Base-by-base conservation (phyloP, 345 rosid species). In the Bruguiera sexangula region DNA sequence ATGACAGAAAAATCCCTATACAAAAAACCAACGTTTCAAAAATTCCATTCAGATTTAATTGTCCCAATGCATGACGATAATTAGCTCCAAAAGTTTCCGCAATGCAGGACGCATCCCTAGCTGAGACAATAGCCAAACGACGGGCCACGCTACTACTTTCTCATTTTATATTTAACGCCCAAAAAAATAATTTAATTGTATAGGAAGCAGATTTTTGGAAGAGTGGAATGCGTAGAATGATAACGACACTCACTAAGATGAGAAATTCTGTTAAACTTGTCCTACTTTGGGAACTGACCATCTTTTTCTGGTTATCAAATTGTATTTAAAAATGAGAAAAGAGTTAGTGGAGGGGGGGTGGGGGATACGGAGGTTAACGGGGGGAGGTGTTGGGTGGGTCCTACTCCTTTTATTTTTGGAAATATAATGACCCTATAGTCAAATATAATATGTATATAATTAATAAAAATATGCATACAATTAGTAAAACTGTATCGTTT, bases 101-200 rank as follows among this genome's bases (percentile, higher is more conserved):
- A 37, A 10, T 20, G 43, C 65, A 10, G 60, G 52, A 69, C 52
- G 72, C 63, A 39, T 54, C 77, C 79, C 55, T 50, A 72, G 27
- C 70, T 52, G 29, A 39, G 85, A 85, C 85, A 85, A 81, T 57
- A 61, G 80, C 87, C 84, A 79, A 76, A 74, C 84, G 84, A 85
- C 85, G 76, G 78, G 76, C 63, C 63, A 60, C 11, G 19, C 11
- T 43, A 13, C 50, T 18, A 43, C 50, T 43, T 43, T 11, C 50
- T 11, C 18, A 43, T 75, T 19, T 32, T 70, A 50, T 24, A 39
- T 66, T 27, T 56, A 24, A 24, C 60, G 10, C 50, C 50, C 50
- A 56, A 6, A 22, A 24, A 21, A 56, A 56, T 27, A 20, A 43
- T 43, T 43, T 9, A 55, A 56, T 68, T 62, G 60, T 60, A 67